Evolutionary conservation across 768 basidiomycete genomes (phyloP), one percentile per base, ranked within the genome.

Genomic region (Boletus patriciae): DNA sequence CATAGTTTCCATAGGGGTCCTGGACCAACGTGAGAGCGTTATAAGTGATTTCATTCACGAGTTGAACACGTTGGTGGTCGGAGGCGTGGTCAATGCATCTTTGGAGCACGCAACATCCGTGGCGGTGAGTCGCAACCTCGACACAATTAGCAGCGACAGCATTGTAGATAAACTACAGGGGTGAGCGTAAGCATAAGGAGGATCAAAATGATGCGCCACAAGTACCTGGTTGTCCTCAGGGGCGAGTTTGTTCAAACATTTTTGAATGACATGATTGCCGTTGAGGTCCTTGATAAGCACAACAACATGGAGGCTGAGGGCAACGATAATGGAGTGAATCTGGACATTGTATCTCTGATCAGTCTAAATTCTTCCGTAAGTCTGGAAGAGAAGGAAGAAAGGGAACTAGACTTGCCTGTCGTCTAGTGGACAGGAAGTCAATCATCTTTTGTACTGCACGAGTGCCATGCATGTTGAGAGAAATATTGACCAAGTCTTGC

Each of bases 371-470:
- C 73, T 55, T 65, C 72, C 64, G 83, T 86, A 73, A 86, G 81
- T 79, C 76, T 73, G 70, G 76, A 73, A 77, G 73, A 76, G 72
- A 71, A 72, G 63, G 70, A 63, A 62, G 47, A 54, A 64, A 60
- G 56, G 50, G 63, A 61, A 67, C 53, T 46, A 58, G 60, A 84
- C 87, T 83, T 78, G 79, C 92, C 90, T 94, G 93, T 69, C 97
- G 80, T 66, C 92, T 87, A 52, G 92, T 94, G 21, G 95, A 96
- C 69, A 99, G 77, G 80, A 97, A 98, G 74, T 99, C 97, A 61
- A 99, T 97, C 96, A 98, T 98, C 79, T 98, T 98, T 78, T 99
- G 97, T 56, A 98, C 97, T 27, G 97, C 97, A 59, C 97, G 87
- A 33, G 97, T 99, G 33, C 97, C 97, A 74, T 99, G 97, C 97